Conservation (phyloP, 495 filamentous ascomycete genomes). For the Penicillium malachiteum region DNA sequence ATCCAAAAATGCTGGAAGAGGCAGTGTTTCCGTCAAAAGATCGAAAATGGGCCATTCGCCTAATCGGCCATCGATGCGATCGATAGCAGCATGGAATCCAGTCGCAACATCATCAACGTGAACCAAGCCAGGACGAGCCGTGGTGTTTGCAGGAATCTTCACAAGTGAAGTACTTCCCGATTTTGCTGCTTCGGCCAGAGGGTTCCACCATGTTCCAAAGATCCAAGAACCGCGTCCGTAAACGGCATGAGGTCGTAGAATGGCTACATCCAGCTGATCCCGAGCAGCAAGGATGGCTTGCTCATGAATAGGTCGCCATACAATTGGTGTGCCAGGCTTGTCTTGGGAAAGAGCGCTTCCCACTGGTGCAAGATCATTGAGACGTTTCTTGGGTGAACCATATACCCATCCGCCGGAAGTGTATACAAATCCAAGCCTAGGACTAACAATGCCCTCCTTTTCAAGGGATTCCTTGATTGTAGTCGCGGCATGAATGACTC, state of each 20-base stretch:
- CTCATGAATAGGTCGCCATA: conserved; percentile 36
- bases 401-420: conserved; percentile 43
- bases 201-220: conserved; percentile 21
- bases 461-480: conserved; percentile 13
- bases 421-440: conserved; percentile 46
- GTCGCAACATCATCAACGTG: conserved; percentile 43
- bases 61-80: conserved; percentile 30
- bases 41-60: conserved; percentile 45
- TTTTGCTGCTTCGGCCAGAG: conserved; percentile 24
- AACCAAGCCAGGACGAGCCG: conserved; percentile 21
- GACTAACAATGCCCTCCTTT: conserved; percentile 13
- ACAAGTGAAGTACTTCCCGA: conserved; percentile 8
- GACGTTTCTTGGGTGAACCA: conserved; percentile 24
- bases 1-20: conserved; percentile 10
- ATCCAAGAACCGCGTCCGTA: conserved; percentile 34
- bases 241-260: conserved; percentile 36
- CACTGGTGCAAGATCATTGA: conserved; percentile 32
- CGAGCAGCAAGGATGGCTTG: conserved; percentile 29
- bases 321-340: conserved; percentile 21
- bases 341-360: conserved; percentile 8
- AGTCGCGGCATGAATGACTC: conserved; percentile 21
- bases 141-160: conserved; percentile 20
- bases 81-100: conserved; percentile 32
- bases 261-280: conserved; percentile 36
- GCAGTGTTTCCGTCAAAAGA: conserved; percentile 30